A percentile compares a stretch with the other conserved stretches of the same genome.
Evolutionary conservation across 1,284 basidiomycete genomes (phyloP).

Genomic region (Paramarasmius palmivorus): DNA sequence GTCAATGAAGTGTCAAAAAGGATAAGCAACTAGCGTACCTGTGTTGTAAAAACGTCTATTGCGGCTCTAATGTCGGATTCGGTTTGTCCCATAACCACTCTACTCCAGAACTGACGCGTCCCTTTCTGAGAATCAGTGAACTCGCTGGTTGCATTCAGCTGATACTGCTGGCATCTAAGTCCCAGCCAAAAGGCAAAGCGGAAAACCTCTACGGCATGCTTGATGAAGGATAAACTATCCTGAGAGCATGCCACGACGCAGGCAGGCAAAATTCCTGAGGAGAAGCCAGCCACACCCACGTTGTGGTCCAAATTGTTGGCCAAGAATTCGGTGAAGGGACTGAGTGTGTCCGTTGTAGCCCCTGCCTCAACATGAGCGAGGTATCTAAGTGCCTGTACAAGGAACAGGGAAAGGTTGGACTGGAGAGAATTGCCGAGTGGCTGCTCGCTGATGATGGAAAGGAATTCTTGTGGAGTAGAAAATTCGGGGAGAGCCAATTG

Average conservation of each 20-base stretch:
- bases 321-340: constrained; percentile 36
- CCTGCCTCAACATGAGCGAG: constrained; percentile 40
- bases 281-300: constrained; percentile 57
- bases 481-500: constrained; percentile 38
- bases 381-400: constrained; percentile 55
- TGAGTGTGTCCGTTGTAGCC: constrained; percentile 23
- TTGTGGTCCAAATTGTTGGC: constrained; percentile 29
- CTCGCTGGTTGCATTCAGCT: constrained; percentile 21
- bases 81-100: constrained; percentile 37
- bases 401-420: constrained; percentile 48
- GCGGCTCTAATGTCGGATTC: neutral
- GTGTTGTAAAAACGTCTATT: neutral
- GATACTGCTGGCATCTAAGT: constrained; percentile 48
- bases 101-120: constrained; percentile 47
- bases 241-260: constrained; percentile 51
- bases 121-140: constrained; percentile 25
- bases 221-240: constrained; percentile 42
- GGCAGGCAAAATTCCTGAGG: constrained; percentile 61
- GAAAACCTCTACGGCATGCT: constrained; percentile 48
- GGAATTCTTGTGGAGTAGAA: constrained; percentile 37
- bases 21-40: constrained; percentile 5
- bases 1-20: constrained; percentile 10
- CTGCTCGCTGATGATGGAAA: constrained; percentile 23
- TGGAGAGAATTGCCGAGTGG: constrained; percentile 46
- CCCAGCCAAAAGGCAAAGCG: constrained; percentile 61